A percentile compares a stretch with the other conserved stretches of the same genome.
These are phyloP conservation scores for Comarum palustre DNA, from an alignment of 306 rosid species.

Conservation along the genomic window DNA sequence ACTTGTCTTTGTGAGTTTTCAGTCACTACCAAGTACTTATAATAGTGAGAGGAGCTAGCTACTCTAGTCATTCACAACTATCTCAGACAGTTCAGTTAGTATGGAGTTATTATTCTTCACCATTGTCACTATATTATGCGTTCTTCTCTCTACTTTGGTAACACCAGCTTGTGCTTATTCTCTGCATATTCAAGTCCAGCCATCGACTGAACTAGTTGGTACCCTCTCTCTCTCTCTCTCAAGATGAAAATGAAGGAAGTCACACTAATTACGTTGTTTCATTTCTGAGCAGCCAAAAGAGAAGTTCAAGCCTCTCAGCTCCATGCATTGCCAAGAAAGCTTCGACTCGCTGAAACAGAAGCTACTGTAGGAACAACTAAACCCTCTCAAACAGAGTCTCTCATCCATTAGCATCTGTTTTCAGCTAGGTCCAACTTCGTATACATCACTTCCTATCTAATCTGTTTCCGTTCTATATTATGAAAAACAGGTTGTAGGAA, in stretches of 20 bases:
- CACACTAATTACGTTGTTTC: background rate
- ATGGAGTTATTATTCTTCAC: constrained; percentile 39
- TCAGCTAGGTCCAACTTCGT: background rate
- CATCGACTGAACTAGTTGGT: constrained; percentile 40
- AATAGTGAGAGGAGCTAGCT: background rate
- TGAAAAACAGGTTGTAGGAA: constrained; percentile 34
- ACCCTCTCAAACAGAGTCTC: background rate
- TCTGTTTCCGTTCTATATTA: background rate
- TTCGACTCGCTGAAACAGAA: constrained; percentile 41
- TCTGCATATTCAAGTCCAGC: constrained; percentile 31
- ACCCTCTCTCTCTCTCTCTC: background rate
- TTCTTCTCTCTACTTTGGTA: constrained; percentile 36
- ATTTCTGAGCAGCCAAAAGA: constrained; percentile 18
- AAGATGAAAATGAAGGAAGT: background rate
- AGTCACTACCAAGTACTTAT: constrained; percentile 15
- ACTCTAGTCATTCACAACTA: background rate
- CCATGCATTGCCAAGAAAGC: constrained; percentile 53
- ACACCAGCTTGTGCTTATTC: constrained; percentile 41
- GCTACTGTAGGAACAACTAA: constrained; percentile 19
- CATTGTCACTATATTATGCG: constrained; percentile 17
- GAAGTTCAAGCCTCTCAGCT: constrained; percentile 29
- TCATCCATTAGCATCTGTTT: background rate
- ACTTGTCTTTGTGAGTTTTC: constrained; percentile 13
- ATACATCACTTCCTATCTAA: background rate
- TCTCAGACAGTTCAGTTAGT: background rate